These are phyloP conservation scores for Pilobolus umbonatus DNA, from an alignment of 192 early-diverging fungal species.

Conservation along the genomic window DNA sequence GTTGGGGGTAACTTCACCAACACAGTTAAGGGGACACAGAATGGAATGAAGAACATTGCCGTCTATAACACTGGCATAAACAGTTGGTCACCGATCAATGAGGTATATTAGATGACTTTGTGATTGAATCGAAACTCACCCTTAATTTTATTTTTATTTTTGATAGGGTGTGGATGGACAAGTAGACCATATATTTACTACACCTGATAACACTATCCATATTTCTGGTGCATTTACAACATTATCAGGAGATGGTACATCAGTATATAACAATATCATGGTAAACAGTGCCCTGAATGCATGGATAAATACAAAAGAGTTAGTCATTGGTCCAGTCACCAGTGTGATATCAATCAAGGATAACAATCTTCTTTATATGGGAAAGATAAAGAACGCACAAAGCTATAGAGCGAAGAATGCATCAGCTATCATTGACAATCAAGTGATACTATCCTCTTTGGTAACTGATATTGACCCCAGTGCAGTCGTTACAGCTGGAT, in stretches of 20 bases:
- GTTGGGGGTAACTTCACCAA: slow-evolving; percentile 19
- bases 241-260: neutral
- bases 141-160: neutral
- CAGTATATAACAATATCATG: neutral
- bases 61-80: neutral
- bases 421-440: slow-evolving; percentile 1
- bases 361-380: slow-evolving; percentile 9
- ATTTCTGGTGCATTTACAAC: neutral
- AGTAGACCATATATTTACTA: neutral
- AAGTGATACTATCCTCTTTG: neutral
- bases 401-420: slow-evolving; percentile 4
- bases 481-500: slow-evolving; percentile 43
- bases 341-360: neutral
- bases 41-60: neutral
- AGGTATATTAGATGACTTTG: neutral
- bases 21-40: neutral
- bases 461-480: neutral
- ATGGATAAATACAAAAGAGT: neutral
- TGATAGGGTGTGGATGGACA: slow-evolving; percentile 15
- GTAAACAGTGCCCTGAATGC: neutral
- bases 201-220: neutral
- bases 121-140: neutral
- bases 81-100: neutral
- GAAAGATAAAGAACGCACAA: slow-evolving; percentile 19
- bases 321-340: slow-evolving; percentile 1